Conservation (phyloP, 805 yeast species). For the Myxozyma monticola region DNA sequence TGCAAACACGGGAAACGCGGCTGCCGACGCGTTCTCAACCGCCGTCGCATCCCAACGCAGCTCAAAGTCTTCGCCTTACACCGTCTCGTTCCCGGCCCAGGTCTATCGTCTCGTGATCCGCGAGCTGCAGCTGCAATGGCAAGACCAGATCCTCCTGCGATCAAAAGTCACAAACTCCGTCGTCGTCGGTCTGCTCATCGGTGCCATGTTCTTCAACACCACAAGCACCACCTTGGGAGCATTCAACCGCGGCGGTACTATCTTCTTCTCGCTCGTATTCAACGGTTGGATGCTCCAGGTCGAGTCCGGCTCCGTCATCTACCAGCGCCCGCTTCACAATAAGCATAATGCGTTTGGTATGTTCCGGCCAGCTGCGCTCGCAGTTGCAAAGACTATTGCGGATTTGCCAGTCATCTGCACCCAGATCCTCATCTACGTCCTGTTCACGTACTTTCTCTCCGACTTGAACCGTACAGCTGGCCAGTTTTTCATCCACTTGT, state of each 20-base stretch:
- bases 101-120: slow-evolving; percentile 17
- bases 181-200: slow-evolving; percentile 54
- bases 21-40: slow-evolving; percentile 13
- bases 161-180: slow-evolving; percentile 35
- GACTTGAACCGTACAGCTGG: slow-evolving; percentile 55
- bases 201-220: slow-evolving; percentile 53
- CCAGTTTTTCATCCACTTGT: slow-evolving; percentile 49
- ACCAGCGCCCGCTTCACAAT: slow-evolving; percentile 59
- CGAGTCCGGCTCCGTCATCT: slow-evolving; percentile 52
- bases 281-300: slow-evolving; percentile 62
- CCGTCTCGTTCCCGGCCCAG: slow-evolving; percentile 29
- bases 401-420: slow-evolving; percentile 55
- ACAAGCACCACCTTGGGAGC: slow-evolving; percentile 49
- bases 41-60: slow-evolving; percentile 18
- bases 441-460: slow-evolving; percentile 57
- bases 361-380: slow-evolving; percentile 65
- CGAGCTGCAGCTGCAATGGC: slow-evolving; percentile 28
- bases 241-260: slow-evolving; percentile 54
- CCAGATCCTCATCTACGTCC: slow-evolving; percentile 49
- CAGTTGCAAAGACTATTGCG: slow-evolving; percentile 58
- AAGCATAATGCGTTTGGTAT: slow-evolving; percentile 60
- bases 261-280: slow-evolving; percentile 57
- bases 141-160: slow-evolving; percentile 23
- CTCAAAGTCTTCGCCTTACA: slow-evolving; percentile 20
- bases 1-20: slow-evolving; percentile 18